These are phyloP conservation scores for Leucocoprinus sp. DNA, from an alignment of 768 basidiomycete genomes.

Conservation along the genomic window DNA sequence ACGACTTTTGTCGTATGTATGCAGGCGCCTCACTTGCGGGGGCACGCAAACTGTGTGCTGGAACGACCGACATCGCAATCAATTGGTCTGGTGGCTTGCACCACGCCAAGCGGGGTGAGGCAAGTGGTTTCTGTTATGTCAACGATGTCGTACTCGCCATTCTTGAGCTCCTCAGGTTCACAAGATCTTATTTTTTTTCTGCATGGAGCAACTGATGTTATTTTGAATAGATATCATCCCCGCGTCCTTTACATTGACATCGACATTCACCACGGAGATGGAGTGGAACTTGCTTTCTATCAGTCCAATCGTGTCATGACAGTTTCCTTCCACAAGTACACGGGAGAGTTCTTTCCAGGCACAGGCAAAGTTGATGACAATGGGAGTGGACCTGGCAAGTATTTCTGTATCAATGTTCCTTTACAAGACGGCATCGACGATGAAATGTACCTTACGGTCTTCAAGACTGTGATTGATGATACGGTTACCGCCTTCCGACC, in stretches of 20 bases:
- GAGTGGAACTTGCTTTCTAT: slow-evolving; percentile 97
- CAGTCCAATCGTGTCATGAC: slow-evolving; percentile 98
- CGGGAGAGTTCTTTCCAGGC: slow-evolving; percentile 96
- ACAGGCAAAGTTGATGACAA: slow-evolving; percentile 96
- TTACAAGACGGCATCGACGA: slow-evolving; percentile 95
- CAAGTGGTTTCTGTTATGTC: slow-evolving; percentile 97
- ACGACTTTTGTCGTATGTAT: slow-evolving; percentile 91
- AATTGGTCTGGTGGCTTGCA: slow-evolving; percentile 99
- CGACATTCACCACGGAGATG: slow-evolving; percentile 98
- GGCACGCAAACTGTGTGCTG: slow-evolving; percentile 78
- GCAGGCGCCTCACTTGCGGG: slow-evolving; percentile 88
- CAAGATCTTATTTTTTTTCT: slow-evolving; percentile 3
- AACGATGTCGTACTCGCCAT: slow-evolving; percentile 97
- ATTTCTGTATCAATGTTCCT: slow-evolving; percentile 93
- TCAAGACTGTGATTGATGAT: slow-evolving; percentile 95
- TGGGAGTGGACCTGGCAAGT: slow-evolving; percentile 79
- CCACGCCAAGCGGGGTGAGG: slow-evolving; percentile 96
- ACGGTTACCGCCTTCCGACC: slow-evolving; percentile 86
- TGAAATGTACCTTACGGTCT: slow-evolving; percentile 90
- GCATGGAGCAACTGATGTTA: slow-evolving; percentile 1
- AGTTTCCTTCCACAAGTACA: slow-evolving; percentile 98
- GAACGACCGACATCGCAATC: slow-evolving; percentile 91
- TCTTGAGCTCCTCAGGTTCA: slow-evolving; percentile 79
- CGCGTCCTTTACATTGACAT: slow-evolving; percentile 98
- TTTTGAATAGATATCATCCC: slow-evolving; percentile 66